Conservation (phyloP, 2,329 filamentous ascomycete genomes). For the Xylariaceae sp. region DNA sequence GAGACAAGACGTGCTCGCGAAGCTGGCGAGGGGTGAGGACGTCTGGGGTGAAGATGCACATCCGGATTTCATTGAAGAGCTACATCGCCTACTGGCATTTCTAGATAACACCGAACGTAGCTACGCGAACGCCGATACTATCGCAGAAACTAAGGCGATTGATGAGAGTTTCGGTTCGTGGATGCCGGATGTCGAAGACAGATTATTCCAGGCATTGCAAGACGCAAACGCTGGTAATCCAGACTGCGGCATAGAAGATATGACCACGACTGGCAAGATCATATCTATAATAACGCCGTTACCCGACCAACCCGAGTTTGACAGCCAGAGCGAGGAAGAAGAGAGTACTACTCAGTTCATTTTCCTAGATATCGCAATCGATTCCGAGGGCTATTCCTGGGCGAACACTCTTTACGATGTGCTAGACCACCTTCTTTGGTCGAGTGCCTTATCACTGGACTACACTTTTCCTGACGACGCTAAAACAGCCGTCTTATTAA, state of each 20-base stretch:
- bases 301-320: conserved; percentile 20
- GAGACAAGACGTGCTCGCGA: conserved; percentile 46
- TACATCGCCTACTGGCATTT: conserved; percentile 69
- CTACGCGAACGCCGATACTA: conserved; percentile 61
- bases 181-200: conserved; percentile 54
- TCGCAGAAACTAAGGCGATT: conserved; percentile 49
- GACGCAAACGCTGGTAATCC: conserved; percentile 25
- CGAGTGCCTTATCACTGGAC: conserved; percentile 48
- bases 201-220: conserved; percentile 44
- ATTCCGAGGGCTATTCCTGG: conserved; percentile 45
- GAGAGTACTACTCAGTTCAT: conserved; percentile 42
- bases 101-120: conserved; percentile 65
- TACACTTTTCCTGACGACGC: conserved; percentile 44
- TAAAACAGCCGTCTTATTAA: conserved; percentile 52
- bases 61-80: conserved; percentile 57
- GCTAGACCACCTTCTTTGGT: conserved; percentile 57
- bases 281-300: conserved; percentile 22
- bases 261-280: conserved; percentile 36
- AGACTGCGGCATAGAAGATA: conserved; percentile 31
- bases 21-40: conserved; percentile 42
- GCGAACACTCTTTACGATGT: conserved; percentile 56
- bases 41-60: conserved; percentile 43
- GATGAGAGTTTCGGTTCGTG: conserved; percentile 42
- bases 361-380: conserved; percentile 51
- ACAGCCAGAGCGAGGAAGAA: conserved; percentile 40